Base-by-base conservation (phyloP, 106 monocot species). In the Narthecium ossifragum region DNA sequence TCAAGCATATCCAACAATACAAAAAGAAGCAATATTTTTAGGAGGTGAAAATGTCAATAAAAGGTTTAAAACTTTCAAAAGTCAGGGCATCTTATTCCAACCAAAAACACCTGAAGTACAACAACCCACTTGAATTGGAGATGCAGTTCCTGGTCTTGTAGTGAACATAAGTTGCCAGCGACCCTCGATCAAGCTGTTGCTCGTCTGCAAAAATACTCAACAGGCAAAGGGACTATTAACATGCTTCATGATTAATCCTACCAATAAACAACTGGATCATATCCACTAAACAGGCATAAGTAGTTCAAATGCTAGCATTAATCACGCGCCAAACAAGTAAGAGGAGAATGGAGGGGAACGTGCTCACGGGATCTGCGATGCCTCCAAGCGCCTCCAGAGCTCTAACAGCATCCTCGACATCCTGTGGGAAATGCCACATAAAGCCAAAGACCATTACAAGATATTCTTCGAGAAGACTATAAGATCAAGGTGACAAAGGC, bases 161-260 rank as follows among this genome's bases (percentile, higher is more conserved):
- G 96, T 90, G 68, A 96, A 96, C 12, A 90, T 79, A n/a, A 96
- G 86, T 52, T 96, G 83, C 96, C 96, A 96, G 4, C 78, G 63
- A 62, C 96, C 96, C 77, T 96, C 86, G 36, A 96, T 96, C 66
- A 96, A 72, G 64, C 48, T 70, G 2, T 86, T 86, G 43, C 64
- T 79, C n/a, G 90, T 87, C 96, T 96, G 65, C 46, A 73, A 17
- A 31, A 63, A 57, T 3, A 8, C 59, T 32, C 17, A 15, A 52
- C 52, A 5, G 0, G 26, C 34, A 22, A 20, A 34, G 6, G 20
- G 2, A 15, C 32, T 24, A 23, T 7, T 6, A 22, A 34, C n/a
- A 21, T 22, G 5, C 34, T 22, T 12, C 34, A 36, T 4, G 15
- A 0, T 31, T 25, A 1, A 57, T 34, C 21, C 0, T 34, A 34